Evolutionary conservation across 2,329 filamentous ascomycete genomes (phyloP).

Genomic region (Ceratocystis eucalypticola): DNA sequence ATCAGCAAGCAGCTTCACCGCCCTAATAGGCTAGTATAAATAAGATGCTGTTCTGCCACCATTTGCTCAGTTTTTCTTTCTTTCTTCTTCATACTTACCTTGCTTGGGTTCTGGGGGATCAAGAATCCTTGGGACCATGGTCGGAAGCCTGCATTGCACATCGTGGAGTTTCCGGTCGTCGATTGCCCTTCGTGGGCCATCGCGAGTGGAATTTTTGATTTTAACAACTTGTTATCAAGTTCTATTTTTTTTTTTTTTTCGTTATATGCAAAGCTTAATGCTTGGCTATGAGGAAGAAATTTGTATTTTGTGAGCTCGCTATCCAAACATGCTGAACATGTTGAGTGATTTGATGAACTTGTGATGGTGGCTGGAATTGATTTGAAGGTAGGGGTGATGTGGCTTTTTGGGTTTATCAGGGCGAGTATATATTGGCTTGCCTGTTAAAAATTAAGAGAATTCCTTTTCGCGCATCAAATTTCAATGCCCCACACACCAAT

Average conservation of each 20-base stretch:
- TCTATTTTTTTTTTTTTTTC: constrained; percentile 12
- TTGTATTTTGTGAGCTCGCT: neutral
- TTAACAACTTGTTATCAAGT: constrained; percentile 1
- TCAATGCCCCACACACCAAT: no score
- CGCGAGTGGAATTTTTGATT: constrained; percentile 20
- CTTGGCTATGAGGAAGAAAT: constrained; percentile 18
- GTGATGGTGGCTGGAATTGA: neutral
- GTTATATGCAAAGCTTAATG: constrained; percentile 14
- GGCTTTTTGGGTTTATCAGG: no score
- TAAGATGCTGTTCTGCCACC: neutral
- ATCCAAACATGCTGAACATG: no score
- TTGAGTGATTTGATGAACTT: neutral
- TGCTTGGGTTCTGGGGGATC: constrained; percentile 20
- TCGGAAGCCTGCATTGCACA: constrained; percentile 20
- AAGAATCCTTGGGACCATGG: constrained; percentile 19
- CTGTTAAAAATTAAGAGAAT: neutral
- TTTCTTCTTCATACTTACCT: constrained; percentile 20
- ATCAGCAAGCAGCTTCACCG: constrained; percentile 3
- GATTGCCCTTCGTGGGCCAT: constrained; percentile 20
- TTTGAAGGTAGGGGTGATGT: neutral
- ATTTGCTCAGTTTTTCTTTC: constrained; percentile 12
- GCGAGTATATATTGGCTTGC: no score
- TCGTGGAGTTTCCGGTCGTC: constrained; percentile 20
- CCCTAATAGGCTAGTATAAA: constrained; percentile 10
- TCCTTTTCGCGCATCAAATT: no score